Base-by-base conservation (phyloP, 148 eudicot species). In the Cornus suecica region DNA sequence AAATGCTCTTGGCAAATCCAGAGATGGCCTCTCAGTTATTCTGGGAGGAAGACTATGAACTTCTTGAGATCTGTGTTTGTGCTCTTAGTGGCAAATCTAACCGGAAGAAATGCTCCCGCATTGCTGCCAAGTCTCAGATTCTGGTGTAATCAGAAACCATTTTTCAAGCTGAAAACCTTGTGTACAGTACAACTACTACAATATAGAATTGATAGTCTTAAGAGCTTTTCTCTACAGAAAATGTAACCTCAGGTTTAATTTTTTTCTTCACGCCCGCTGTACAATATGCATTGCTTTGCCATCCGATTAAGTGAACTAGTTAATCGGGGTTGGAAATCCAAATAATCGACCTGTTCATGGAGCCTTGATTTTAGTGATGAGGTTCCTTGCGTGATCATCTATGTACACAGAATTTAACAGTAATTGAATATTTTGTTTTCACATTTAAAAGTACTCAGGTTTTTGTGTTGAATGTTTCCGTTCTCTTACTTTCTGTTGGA, bases 1-100 rank as follows among this genome's bases (percentile, higher is more conserved):
- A 88, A 83, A 86, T 92, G 97, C 82, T 94, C 27, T 74, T 94
- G 73, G 84, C 86, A 69, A 90, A 92, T 64, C 98, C 98, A 7
- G 87, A 87, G 45, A 80, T 51, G 83, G 97, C 97, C 78, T 89
- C 98, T 54, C 66, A 78, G 69, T 78, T 94, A 13, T 92, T 84
- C 70, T 94, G 93, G 94, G 97, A 92, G 65, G 98, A 94, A 87
- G 98, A 94, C 66, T 92, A 91, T 45, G 98, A 94, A 45, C 91
- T 94, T 75, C 92, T 94, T 7, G 98, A 94, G 80, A 90, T 83
- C 25, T 92, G 98, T 74, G 93, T 89, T 56, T 94, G 98, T 66
- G 93, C 89, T 16, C 84, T 94, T 20, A 84, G 83, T 74, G 37
- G 37, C 42, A 90, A 87, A 75, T 82, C 83, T 10, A 82, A 81